Base-by-base conservation (phyloP, 225 moss, liverwort and hornwort genomes). In the Takakia lepidozioides region DNA sequence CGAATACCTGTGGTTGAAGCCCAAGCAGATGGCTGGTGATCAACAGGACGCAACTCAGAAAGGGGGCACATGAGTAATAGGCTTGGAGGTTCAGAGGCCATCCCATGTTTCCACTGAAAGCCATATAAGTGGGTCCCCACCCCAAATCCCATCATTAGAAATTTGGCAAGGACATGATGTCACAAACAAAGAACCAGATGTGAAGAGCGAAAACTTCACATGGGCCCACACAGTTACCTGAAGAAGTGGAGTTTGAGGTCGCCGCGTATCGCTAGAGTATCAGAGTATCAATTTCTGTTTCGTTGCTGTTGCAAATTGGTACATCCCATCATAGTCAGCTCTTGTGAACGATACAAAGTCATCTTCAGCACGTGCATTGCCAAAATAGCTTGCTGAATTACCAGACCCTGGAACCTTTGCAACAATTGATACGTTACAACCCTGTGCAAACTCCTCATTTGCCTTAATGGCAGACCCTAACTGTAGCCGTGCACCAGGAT, bases 61-160 rank as follows among this genome's bases (percentile, higher is more conserved):
- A 87, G 63, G 35, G 72, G 72, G 63, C 75, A 77, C 78, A 91
- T 87, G 28, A 85, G 55, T 36, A 98, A 76, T 21, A 91, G 59
- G 64, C 56, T 61, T 19, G 95, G 95, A 37, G 87, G 95, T 27
- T 85, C 87, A 58, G 73, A 57, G 54, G 57, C 63, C 95, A 98
- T 85, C 62, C 82, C 87, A 76, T 98, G 95, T 61, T 81, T 77
- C 95, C 95, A 98, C 95, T 98, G 78, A 55, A 47, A 60, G 46
- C 18, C 35, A 68, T 35, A n/a, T n/a, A n/a, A n/a, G n/a, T n/a
- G n/a, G n/a, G n/a, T n/a, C n/a, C n/a, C n/a, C n/a, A 41, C 51
- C 64, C 56, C 18, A 1, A 40, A 39, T 49, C 10, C 27, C 14
- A 3, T n/a, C 4, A 29, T 5, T 16, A n/a, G n/a, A n/a, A 10